A percentile compares a stretch with the other conserved stretches of the same genome.
These are phyloP conservation scores for Chaetomium sp. DNA, from an alignment of 2,329 filamentous ascomycete genomes.

Conservation along the genomic window DNA sequence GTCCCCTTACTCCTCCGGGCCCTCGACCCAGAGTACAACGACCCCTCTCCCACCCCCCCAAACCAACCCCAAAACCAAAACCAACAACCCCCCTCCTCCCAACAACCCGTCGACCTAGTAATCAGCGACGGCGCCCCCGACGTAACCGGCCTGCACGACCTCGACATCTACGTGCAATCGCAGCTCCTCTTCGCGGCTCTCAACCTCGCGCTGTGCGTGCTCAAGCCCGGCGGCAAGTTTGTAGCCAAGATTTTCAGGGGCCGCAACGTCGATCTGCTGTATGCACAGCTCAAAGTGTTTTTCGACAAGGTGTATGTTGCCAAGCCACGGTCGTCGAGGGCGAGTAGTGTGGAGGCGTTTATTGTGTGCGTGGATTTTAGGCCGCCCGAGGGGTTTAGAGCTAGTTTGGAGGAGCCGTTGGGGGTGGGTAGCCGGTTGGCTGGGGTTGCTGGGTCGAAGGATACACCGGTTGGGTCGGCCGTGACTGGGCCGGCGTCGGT, in stretches of 20 bases:
- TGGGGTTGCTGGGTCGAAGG: conserved; percentile 41
- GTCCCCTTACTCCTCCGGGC: conserved; percentile 82
- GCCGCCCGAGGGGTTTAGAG: conserved; percentile 68
- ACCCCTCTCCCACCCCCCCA: conserved; percentile 28
- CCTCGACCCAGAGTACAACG: conserved; percentile 66
- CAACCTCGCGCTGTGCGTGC: conserved; percentile 85
- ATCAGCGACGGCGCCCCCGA: conserved; percentile 94
- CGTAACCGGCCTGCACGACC: conserved; percentile 91
- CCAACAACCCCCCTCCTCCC: conserved; percentile 45
- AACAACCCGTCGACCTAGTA: conserved; percentile 80
- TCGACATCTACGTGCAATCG: conserved; percentile 97
- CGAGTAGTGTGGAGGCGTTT: conserved; percentile 94
- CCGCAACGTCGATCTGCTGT: conserved; percentile 90
- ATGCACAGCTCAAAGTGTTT: conserved; percentile 86
- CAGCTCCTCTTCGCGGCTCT: conserved; percentile 91
- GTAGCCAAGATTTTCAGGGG: conserved; percentile 97
- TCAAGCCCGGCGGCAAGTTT: conserved; percentile 89
- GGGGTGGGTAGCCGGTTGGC: conserved; percentile 55
- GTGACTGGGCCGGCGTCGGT: conserved; percentile 36
- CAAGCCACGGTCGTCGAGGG: conserved; percentile 89
- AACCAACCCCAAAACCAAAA: conserved; percentile 27
- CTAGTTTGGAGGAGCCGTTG: conserved; percentile 68
- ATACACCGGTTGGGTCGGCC: conserved; percentile 23
- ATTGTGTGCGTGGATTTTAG: conserved; percentile 83
- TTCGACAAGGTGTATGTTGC: conserved; percentile 84